Conservation (phyloP, 169 alveolate genomes). For the Plasmodium vinckei region DNA sequence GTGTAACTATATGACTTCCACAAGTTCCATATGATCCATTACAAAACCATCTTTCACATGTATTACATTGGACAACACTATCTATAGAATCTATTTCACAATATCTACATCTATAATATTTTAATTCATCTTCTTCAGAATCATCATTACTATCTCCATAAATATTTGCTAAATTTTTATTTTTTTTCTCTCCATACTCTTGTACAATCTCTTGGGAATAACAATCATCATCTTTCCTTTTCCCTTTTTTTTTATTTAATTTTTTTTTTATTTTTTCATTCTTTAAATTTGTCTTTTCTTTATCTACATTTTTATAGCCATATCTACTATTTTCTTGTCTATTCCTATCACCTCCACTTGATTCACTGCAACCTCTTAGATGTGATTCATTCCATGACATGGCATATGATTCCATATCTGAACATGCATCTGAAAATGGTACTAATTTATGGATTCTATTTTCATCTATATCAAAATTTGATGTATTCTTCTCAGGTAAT, state of each 20-base stretch:
- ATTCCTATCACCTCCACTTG: not conserved
- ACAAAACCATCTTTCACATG: conserved; percentile 88
- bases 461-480: too few species aligned
- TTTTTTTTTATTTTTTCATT: not conserved
- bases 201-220: not conserved
- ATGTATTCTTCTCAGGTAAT: too few species aligned
- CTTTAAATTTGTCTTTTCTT: not conserved
- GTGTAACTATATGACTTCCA: conserved; percentile 87
- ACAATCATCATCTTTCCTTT: too few species aligned
- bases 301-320: not conserved
- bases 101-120: conserved; percentile 73
- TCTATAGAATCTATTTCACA: conserved; percentile 77
- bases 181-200: not conserved
- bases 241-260: too few species aligned
- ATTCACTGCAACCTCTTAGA: not conserved
- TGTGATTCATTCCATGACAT: conserved; percentile 4
- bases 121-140: conserved; percentile 17
- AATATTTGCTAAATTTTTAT: not conserved
- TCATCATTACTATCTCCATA: not conserved
- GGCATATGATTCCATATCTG: not conserved
- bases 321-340: not conserved
- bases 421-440: too few species aligned
- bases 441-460: too few species aligned
- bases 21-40: conserved; percentile 80
- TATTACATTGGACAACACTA: conserved; percentile 84